Evolutionary conservation across 305 asterid genomes (phyloP).

Genomic region (Caryopteris hybrid): DNA sequence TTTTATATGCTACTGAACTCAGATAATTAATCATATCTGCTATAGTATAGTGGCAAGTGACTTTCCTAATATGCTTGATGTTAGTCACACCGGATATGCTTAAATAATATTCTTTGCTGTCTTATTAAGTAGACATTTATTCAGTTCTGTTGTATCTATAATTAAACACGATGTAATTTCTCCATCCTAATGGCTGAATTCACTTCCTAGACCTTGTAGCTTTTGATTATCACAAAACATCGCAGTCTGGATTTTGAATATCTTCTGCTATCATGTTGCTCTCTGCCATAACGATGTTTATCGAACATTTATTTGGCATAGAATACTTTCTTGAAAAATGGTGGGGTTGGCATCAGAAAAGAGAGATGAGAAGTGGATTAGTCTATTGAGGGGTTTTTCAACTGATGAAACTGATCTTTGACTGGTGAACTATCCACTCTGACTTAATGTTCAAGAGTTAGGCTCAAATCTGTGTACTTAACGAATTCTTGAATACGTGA

Average conservation of each 20-base stretch:
- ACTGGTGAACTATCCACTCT: background rate
- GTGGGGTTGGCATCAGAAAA: background rate
- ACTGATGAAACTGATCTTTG: background rate
- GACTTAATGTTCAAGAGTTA: background rate
- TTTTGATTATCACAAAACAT: background rate
- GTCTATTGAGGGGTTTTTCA: no score
- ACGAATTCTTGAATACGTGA: conserved; percentile 20
- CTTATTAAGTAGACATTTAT: background rate
- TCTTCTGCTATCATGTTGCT: background rate
- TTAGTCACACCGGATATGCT: background rate
- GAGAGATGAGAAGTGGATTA: no score
- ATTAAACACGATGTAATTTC: background rate
- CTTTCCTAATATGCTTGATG: background rate
- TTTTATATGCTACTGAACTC: background rate
- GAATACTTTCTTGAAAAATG: background rate
- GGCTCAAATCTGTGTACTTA: conserved; percentile 4
- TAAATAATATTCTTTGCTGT: background rate
- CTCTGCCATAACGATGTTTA: background rate
- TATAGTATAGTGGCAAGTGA: background rate
- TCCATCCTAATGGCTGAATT: background rate
- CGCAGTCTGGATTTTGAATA: background rate
- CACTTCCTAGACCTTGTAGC: background rate
- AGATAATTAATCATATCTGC: background rate
- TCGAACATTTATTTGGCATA: background rate
- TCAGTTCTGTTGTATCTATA: no score